A percentile compares a stretch with the other conserved stretches of the same genome.
phyloP scores from a whole-genome alignment of 1,284 basidiomycete species.

The Puccinia hordei region DNA sequence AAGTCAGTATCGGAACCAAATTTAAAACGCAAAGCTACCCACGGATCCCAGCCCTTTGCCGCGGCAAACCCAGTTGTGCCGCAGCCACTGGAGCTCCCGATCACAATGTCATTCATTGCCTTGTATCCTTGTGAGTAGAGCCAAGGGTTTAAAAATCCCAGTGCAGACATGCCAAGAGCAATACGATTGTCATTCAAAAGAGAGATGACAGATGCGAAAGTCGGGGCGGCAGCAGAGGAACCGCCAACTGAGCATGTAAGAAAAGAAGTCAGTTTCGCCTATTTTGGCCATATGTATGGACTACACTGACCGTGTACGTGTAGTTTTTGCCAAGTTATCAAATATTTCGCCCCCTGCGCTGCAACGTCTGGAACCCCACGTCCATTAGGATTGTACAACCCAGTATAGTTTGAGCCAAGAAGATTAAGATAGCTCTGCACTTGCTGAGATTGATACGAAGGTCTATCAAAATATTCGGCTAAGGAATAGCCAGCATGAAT shows the following conservation, averaged over 20 bases:
- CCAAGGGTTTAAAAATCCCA: constrained; percentile 65
- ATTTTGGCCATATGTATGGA: background rate
- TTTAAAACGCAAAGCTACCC: background rate
- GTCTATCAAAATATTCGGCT: constrained; percentile 54
- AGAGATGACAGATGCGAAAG: constrained; percentile 64
- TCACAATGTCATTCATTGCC: constrained; percentile 63
- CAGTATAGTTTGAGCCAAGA: constrained; percentile 53
- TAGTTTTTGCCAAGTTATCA: constrained; percentile 43
- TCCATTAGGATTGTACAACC: constrained; percentile 56
- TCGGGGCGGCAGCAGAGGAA: constrained; percentile 66
- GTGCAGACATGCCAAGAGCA: constrained; percentile 60
- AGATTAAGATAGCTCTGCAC: constrained; percentile 54
- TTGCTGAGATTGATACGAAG: constrained; percentile 54
- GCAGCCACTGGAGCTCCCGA: constrained; percentile 60
- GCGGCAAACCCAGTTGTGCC: constrained; percentile 30
- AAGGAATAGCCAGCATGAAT: background rate
- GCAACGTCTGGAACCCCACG: constrained; percentile 58
- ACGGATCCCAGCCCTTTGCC: constrained; percentile 33
- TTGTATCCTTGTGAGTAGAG: constrained; percentile 59
- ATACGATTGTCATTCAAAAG: constrained; percentile 66
- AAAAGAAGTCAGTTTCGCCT: background rate
- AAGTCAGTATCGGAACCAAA: background rate
- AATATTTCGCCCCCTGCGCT: constrained; percentile 56
- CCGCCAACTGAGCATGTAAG: constrained; percentile 60
- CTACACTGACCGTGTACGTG: constrained; percentile 7